These are phyloP conservation scores for Ligustrum vulgare DNA, from an alignment of 257 asterid species.

Conservation along the genomic window DNA sequence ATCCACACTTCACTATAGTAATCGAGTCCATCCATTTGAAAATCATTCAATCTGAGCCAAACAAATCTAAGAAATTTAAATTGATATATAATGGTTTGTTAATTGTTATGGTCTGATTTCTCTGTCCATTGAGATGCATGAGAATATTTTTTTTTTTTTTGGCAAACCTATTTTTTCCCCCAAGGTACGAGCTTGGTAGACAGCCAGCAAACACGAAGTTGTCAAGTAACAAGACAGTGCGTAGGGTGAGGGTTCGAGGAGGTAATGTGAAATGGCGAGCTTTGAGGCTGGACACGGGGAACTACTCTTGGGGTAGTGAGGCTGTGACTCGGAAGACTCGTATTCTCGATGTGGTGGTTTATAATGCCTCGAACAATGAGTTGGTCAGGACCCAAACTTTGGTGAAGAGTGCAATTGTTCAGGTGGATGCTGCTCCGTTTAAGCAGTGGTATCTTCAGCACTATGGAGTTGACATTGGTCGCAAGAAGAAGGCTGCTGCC, in stretches of 20 bases:
- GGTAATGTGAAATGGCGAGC: slow-evolving; percentile 63
- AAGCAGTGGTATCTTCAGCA: slow-evolving; percentile 53
- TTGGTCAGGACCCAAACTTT: slow-evolving; percentile 46
- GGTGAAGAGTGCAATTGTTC: slow-evolving; percentile 48
- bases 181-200: slow-evolving; percentile 49
- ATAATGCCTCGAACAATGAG: slow-evolving; percentile 48
- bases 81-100: background rate
- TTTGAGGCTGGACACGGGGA: slow-evolving; percentile 53
- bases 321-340: slow-evolving; percentile 44
- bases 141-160: background rate
- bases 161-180: background rate
- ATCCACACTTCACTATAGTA: background rate
- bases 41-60: too few relatives aligned
- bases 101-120: background rate
- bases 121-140: background rate
- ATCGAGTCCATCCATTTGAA: background rate
- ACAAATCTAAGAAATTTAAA: too few relatives aligned
- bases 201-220: slow-evolving; percentile 46
- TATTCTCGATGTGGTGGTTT: slow-evolving; percentile 43
- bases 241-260: slow-evolving; percentile 41
- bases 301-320: slow-evolving; percentile 58
- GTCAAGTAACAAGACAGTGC: slow-evolving; percentile 40
- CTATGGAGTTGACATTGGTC: slow-evolving; percentile 44
- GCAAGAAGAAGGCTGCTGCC: slow-evolving; percentile 42
- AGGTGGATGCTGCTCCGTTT: slow-evolving; percentile 54